phyloP scores from a whole-genome alignment of 148 eudicot species.

The Chenopodium album region DNA sequence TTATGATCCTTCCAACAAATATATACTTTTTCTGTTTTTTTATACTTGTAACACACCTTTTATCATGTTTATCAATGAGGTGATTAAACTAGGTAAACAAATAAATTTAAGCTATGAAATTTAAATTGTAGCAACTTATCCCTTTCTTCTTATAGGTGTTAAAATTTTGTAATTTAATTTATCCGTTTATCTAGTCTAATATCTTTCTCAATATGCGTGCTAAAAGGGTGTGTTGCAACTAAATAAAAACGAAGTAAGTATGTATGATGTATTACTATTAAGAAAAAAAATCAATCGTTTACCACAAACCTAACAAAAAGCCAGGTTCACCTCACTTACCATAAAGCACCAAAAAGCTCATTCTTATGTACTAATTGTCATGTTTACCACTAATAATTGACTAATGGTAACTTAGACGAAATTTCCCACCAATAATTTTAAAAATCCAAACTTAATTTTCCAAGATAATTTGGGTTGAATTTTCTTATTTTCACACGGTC shows the following conservation, averaged over 20 bases:
- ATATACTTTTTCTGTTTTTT: no score
- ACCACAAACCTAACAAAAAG: neutral
- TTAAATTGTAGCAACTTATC: no score
- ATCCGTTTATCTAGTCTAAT: no score
- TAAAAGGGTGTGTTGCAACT: no score
- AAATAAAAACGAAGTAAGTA: no score
- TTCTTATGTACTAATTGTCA: neutral
- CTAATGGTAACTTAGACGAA: neutral
- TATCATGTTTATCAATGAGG: no score
- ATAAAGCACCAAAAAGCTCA: neutral
- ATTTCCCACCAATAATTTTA: neutral
- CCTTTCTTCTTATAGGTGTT: no score
- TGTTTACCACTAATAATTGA: constrained; percentile 5
- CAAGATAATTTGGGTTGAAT: neutral
- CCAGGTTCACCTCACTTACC: neutral
- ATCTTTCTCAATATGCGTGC: no score
- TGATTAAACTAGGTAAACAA: no score
- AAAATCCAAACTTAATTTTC: neutral
- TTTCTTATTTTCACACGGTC: neutral
- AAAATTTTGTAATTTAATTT: no score
- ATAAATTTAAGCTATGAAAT: no score
- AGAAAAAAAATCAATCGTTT: neutral
- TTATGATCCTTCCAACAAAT: neutral
- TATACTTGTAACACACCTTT: no score
- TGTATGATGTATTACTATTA: neutral